phyloP scores from a whole-genome alignment of 805 yeast genomes.

The Cyberlindnera suaveolens region DNA sequence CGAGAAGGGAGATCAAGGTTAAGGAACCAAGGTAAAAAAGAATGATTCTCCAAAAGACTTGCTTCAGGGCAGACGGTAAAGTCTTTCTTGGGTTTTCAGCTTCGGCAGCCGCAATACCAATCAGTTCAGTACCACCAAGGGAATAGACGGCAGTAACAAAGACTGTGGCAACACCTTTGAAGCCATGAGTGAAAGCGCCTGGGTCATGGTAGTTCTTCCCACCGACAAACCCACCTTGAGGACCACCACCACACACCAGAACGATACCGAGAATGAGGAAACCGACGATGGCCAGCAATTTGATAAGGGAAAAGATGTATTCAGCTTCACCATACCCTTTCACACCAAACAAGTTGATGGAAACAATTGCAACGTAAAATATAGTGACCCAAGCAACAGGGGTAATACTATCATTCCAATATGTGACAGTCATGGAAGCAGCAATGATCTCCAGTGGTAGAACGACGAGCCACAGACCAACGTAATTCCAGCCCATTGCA shows the following conservation, averaged over 20 bases:
- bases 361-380: constrained; percentile 42
- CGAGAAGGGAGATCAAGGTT: constrained; percentile 39
- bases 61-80: constrained; percentile 47
- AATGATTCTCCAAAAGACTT: constrained; percentile 50
- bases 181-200: constrained; percentile 60
- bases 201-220: constrained; percentile 43
- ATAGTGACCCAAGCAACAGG: constrained; percentile 47
- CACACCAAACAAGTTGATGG: constrained; percentile 49
- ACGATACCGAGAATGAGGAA: constrained; percentile 50
- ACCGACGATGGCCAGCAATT: constrained; percentile 43
- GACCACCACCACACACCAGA: constrained; percentile 43
- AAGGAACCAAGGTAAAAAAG: constrained; percentile 41
- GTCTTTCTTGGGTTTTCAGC: constrained; percentile 40
- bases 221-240: constrained; percentile 37
- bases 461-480: constrained; percentile 45
- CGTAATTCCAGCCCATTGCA: constrained; percentile 55
- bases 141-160: constrained; percentile 52
- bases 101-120: constrained; percentile 47
- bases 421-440: constrained; percentile 47
- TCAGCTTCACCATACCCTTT: constrained; percentile 51
- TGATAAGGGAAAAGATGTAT: constrained; percentile 41
- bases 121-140: constrained; percentile 47
- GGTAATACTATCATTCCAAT: constrained; percentile 39
- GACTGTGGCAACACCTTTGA: constrained; percentile 48
- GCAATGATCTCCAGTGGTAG: constrained; percentile 48